Percentiles rank a stretch among this genome's conserved stretches.
These are phyloP conservation scores for Serpula lacrymans DNA, from an alignment of 768 basidiomycete species.

Conservation along the genomic window DNA sequence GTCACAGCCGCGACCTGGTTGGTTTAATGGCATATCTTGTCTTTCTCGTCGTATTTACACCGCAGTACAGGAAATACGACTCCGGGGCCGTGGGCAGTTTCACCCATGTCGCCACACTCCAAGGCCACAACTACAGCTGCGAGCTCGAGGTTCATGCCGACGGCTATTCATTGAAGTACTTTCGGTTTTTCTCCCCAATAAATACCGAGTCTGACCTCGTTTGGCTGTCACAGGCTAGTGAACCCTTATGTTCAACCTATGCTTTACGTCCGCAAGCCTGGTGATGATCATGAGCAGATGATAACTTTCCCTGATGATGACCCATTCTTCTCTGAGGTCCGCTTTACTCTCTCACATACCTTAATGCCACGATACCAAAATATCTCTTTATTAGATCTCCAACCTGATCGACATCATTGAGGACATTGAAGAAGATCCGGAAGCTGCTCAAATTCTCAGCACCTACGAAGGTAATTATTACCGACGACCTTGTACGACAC, in stretches of 20 bases:
- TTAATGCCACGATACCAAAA: constrained; percentile 1
- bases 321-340: constrained; percentile 88
- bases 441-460: constrained; percentile 75
- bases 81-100: constrained; percentile 92
- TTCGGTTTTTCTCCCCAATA: constrained; percentile 5
- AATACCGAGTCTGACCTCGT: constrained; percentile 6
- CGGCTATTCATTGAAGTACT: constrained; percentile 82
- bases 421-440: constrained; percentile 84
- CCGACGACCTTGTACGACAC: constrained; percentile 2
- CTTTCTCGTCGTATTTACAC: constrained; percentile 2
- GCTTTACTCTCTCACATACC: constrained; percentile 2
- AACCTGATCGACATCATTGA: constrained; percentile 89
- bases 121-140: constrained; percentile 91
- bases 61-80: constrained; percentile 77
- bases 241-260: constrained; percentile 94
- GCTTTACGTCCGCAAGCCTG: constrained; percentile 81
- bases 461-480: constrained; percentile 69
- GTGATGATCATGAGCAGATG: constrained; percentile 71
- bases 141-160: constrained; percentile 94
- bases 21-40: constrained; percentile 16
- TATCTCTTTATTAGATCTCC: constrained; percentile 43
- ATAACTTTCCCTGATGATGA: constrained; percentile 78
- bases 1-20: constrained; percentile 91
- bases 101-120: constrained; percentile 86
- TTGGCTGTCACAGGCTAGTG: constrained; percentile 54